Evolutionary conservation across 2,329 filamentous ascomycete species (phyloP), one percentile per base, ranked within the genome.

Genomic region (Fusarium sp.): DNA sequence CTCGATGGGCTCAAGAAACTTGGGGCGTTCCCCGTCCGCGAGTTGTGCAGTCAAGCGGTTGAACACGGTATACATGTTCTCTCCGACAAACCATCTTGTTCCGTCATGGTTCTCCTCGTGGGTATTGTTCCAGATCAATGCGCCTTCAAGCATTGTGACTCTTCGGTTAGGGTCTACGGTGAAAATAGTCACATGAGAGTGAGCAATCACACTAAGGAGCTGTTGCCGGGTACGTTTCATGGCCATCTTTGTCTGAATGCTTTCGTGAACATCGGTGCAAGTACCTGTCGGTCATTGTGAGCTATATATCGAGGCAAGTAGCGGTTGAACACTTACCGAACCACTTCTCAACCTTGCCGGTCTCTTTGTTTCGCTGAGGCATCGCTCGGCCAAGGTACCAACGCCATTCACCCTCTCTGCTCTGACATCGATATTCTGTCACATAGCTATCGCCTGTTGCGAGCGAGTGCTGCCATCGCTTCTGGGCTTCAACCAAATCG

Each of bases 311-410:
- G n/a, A 30, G 18, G 4, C 40, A 44, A 11, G n/a, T 9, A 20
- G 24, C 30, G 30, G 34, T n/a, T 24, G 8, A 7, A 8, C 18
- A 72, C 80, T 68, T 75, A 81, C 91, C 92, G 73, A 92, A 93
- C 92, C 92, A 94, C 75, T 92, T 93, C 62, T 92, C 84, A 51
- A 94, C 93, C 49, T 85, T 82, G 3, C 91, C 91, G 0, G 87
- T 87, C 46, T 90, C 86, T 66, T 85, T 86, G 64, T 93, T 88
- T 41, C 84, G 85, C 73, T 94, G 84, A 0, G 92, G 91, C 16
- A 92, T 78, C 2, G 92, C 92, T 45, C 91, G 85, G 13, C 90
- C 92, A 5, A 95, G 82, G 84, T 94, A 93, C 92, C 92, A 95
- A 56, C 91, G 85, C 88, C 89, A 94, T 59, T 91, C 85, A 1